These are phyloP conservation scores for Sporisorium graminicola DNA, from an alignment of 1,284 basidiomycete genomes.

Conservation along the genomic window DNA sequence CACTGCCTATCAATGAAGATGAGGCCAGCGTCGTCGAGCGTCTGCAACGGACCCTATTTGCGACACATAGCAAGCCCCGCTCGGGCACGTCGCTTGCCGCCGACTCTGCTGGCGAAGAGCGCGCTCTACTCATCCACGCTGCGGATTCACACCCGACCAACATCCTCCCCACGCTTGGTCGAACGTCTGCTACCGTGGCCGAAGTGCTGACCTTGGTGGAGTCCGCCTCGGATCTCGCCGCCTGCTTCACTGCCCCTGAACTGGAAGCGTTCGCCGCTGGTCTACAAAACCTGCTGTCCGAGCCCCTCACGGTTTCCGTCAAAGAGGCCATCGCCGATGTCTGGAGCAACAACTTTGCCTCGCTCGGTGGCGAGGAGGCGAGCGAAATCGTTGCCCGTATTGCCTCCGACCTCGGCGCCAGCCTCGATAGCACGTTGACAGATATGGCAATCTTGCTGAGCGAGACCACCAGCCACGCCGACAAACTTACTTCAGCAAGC, in stretches of 20 bases:
- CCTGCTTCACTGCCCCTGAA: constrained; percentile 39
- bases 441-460: constrained; percentile 42
- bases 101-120: constrained; percentile 29
- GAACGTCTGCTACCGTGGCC: constrained; percentile 45
- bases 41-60: constrained; percentile 25
- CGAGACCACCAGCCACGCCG: constrained; percentile 24
- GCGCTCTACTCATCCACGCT: constrained; percentile 33
- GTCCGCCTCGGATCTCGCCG: constrained; percentile 36
- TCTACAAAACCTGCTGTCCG: constrained; percentile 39
- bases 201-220: constrained; percentile 43
- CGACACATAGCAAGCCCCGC: constrained; percentile 1
- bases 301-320: constrained; percentile 39
- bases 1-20: constrained; percentile 51
- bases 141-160: constrained; percentile 41
- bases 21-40: constrained; percentile 47
- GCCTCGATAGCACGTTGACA: constrained; percentile 43
- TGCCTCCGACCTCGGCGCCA: constrained; percentile 40
- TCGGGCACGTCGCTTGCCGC: not conserved
- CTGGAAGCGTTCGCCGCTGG: constrained; percentile 38
- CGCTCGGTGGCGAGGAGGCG: constrained; percentile 33
- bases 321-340: constrained; percentile 45
- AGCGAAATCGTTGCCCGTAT: constrained; percentile 21
- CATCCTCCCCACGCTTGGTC: constrained; percentile 41
- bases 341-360: constrained; percentile 37
- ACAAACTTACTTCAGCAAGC: constrained; percentile 1